A percentile compares a stretch with the other conserved stretches of the same genome.
Conservation (phyloP, 1,284 basidiomycete genomes). For the Rhizoctonia solani region DNA sequence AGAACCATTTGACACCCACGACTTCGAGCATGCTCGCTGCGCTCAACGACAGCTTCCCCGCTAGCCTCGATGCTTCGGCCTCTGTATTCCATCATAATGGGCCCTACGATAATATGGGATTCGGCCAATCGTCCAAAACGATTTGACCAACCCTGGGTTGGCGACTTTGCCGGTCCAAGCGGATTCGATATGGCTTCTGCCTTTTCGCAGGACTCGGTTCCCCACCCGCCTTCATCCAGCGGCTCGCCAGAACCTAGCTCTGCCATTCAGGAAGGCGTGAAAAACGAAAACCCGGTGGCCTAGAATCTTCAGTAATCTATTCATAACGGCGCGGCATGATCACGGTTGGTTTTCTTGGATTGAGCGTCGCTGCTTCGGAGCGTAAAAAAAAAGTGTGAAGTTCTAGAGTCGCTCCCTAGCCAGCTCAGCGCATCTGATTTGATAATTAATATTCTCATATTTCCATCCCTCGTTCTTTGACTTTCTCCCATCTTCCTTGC, state of each 20-base stretch:
- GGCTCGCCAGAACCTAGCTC: slow-evolving; percentile 12
- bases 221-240: slow-evolving; percentile 19
- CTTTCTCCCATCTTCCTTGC: slow-evolving; percentile 1
- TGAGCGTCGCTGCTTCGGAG: too few relatives aligned
- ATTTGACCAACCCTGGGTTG: slow-evolving; percentile 14
- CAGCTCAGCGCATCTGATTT: too few relatives aligned
- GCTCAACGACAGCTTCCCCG: slow-evolving; percentile 69
- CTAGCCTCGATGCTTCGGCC: slow-evolving; percentile 38
- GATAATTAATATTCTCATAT: too few relatives aligned
- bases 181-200: slow-evolving; percentile 21
- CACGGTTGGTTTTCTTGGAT: too few relatives aligned
- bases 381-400: too few relatives aligned
- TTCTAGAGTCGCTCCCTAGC: too few relatives aligned
- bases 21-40: slow-evolving; percentile 86
- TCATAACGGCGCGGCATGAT: too few relatives aligned
- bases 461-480: too few relatives aligned
- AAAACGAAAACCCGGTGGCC: neutral
- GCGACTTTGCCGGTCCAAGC: slow-evolving; percentile 27
- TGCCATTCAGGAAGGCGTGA: slow-evolving; percentile 5
- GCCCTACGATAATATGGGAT: slow-evolving; percentile 31
- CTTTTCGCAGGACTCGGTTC: slow-evolving; percentile 9
- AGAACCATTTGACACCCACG: slow-evolving; percentile 60
- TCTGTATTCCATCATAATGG: slow-evolving; percentile 27
- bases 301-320: slow-evolving; percentile 12
- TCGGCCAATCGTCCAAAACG: slow-evolving; percentile 27